Base-by-base conservation (phyloP, 75 land plant species). In the Sequoia sempervirens region DNA sequence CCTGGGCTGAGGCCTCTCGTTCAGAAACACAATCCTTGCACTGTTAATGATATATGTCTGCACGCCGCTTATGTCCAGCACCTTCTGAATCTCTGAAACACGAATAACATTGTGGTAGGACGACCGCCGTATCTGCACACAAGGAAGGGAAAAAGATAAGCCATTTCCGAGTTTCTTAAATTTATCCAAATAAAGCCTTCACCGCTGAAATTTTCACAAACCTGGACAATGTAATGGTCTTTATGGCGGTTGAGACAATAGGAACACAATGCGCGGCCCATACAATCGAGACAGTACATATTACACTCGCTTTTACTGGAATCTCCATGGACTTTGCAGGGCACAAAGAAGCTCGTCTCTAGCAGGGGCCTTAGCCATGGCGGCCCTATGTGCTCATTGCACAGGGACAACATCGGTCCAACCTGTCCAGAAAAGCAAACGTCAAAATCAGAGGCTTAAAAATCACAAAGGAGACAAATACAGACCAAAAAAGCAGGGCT, bases 31-130 rank as follows among this genome's bases (percentile, higher is more conserved):
- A 18, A 96, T 88, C 28, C 92, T 89, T 5, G 97, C 97, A 64
- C 97, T 95, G 91, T 95, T 95, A 69, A 95, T 95, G 68, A 94
- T 90, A 85, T 95, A 96, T 2, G 96, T 94, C 87, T 96, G 98
- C 36, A 96, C 90, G 0, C 90, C 93, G 40, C 89, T 54, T 13
- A 96, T 90, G 90, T 96, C 98, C 83, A 94, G 28, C 81, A 89
- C 84, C 87, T 96, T 96, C 87, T 94, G 96, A 72, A 96, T 93
- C 89, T 96, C 98, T 3, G 92, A 90, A 2, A 94, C 98, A 74
- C 95, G 88, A 41, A 96, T 90, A 64, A 96, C 98, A 73, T 96
- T 93, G 80, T 96, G 96, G 89, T 96, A 96, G 3, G 98, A 96
- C 5, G 96, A 96, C 58, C 96, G 90, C 80, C 98, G 84, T 66